These are phyloP conservation scores for Phaeosphaeriaceae sp. DNA, from an alignment of 2,329 filamentous ascomycete species.

Conservation along the genomic window DNA sequence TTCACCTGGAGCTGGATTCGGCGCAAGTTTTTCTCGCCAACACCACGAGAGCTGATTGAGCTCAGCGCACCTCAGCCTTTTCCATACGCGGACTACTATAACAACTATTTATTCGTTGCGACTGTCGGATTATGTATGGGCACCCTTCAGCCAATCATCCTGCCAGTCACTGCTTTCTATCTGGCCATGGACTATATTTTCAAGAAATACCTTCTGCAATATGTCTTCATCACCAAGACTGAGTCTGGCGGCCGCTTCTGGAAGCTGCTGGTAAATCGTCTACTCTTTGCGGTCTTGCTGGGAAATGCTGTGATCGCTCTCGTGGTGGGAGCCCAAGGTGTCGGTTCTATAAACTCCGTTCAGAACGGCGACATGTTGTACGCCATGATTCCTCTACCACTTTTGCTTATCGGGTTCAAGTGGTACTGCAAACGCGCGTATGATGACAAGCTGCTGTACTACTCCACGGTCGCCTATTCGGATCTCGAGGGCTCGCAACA, in stretches of 20 bases:
- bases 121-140: constrained; percentile 87
- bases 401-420: constrained; percentile 84
- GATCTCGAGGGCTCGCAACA: constrained; percentile 58
- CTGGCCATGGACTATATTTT: constrained; percentile 84
- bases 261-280: constrained; percentile 89
- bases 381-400: constrained; percentile 74
- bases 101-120: constrained; percentile 93
- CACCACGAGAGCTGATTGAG: constrained; percentile 89
- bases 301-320: constrained; percentile 80
- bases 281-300: constrained; percentile 81
- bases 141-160: constrained; percentile 82
- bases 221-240: constrained; percentile 94
- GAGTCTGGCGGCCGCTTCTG: constrained; percentile 94
- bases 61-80: constrained; percentile 90
- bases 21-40: constrained; percentile 81
- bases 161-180: constrained; percentile 87
- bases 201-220: constrained; percentile 86
- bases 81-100: constrained; percentile 96
- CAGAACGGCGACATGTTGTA: constrained; percentile 64
- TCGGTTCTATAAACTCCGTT: constrained; percentile 50
- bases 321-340: constrained; percentile 73
- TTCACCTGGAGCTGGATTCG: constrained; percentile 80
- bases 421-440: constrained; percentile 77
- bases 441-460: constrained; percentile 81
- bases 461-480: constrained; percentile 66